A percentile compares a stretch with the other conserved stretches of the same genome.
Evolutionary conservation across 2,329 filamentous ascomycete species (phyloP).

Genomic region (Reticulascus tulasneorum): DNA sequence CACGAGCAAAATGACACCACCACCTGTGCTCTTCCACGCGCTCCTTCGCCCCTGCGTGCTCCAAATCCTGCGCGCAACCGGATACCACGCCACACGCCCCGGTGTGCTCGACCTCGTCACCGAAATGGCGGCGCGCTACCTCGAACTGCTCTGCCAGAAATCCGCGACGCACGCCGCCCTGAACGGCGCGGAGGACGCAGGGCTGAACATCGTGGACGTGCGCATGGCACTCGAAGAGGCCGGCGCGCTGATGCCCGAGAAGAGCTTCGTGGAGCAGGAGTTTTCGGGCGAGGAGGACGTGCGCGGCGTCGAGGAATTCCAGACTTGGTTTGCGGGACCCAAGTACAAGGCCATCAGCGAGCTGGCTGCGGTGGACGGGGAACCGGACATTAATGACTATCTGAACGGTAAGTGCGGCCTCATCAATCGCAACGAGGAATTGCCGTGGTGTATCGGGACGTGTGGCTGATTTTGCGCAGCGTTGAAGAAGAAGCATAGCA

Average conservation of each 20-base stretch:
- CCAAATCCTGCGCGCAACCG: conserved; percentile 86
- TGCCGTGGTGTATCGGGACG: background rate
- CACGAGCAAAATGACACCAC: conserved; percentile 34
- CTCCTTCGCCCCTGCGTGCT: conserved; percentile 83
- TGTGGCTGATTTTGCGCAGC: conserved; percentile 39
- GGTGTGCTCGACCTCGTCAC: conserved; percentile 84
- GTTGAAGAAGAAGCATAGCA: conserved; percentile 89
- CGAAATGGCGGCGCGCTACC: conserved; percentile 78
- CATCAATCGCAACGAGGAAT: too few relatives aligned
- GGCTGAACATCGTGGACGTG: conserved; percentile 68
- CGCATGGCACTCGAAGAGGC: conserved; percentile 80
- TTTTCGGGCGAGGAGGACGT: conserved; percentile 63
- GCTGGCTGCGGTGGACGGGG: conserved; percentile 69
- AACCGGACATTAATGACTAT: conserved; percentile 65
- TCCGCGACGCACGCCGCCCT: conserved; percentile 68
- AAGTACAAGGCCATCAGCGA: conserved; percentile 76
- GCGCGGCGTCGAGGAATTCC: conserved; percentile 71
- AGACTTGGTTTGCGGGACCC: conserved; percentile 72
- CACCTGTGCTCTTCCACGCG: conserved; percentile 58
- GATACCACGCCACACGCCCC: conserved; percentile 79
- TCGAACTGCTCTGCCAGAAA: conserved; percentile 68
- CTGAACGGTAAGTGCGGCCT: conserved; percentile 51
- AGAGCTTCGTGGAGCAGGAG: conserved; percentile 64
- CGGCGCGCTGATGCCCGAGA: conserved; percentile 68
- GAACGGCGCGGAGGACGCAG: conserved; percentile 60